A percentile compares a stretch with the other conserved stretches of the same genome.
Evolutionary conservation across 2,329 filamentous ascomycete species (phyloP).

Genomic region (Samsoniella hepiali): DNA sequence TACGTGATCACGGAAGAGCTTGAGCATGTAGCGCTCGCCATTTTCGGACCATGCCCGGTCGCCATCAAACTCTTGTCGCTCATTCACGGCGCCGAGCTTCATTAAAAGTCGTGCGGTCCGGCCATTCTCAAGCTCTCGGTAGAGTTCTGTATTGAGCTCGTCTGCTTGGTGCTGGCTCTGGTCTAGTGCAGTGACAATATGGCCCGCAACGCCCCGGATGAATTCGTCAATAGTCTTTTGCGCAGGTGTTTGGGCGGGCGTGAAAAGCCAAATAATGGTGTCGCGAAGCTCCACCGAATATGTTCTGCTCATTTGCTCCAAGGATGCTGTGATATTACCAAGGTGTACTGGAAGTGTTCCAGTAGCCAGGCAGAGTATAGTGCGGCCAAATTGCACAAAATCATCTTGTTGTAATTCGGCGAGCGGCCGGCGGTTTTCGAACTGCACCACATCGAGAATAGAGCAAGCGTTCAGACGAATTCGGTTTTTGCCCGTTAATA

Average conservation of each 20-base stretch:
- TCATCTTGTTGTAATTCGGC: slow-evolving; percentile 85
- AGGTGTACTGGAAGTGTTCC: slow-evolving; percentile 55
- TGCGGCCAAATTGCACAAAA: slow-evolving; percentile 75
- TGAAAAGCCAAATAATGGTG: slow-evolving; percentile 77
- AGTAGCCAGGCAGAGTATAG: slow-evolving; percentile 79
- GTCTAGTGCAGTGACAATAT: slow-evolving; percentile 73
- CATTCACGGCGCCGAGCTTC: slow-evolving; percentile 85
- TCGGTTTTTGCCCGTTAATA: slow-evolving; percentile 86
- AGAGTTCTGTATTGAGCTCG: slow-evolving; percentile 66
- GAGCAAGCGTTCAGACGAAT: slow-evolving; percentile 85
- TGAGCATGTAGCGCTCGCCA: slow-evolving; percentile 86
- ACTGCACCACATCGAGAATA: slow-evolving; percentile 85
- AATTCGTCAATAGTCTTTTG: slow-evolving; percentile 77
- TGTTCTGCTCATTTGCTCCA: slow-evolving; percentile 72
- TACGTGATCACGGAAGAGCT: slow-evolving; percentile 93
- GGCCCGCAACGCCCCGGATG: slow-evolving; percentile 71
- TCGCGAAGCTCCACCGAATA: slow-evolving; percentile 79
- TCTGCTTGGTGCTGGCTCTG: slow-evolving; percentile 77
- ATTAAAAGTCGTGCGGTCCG: slow-evolving; percentile 73
- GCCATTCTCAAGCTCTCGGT: slow-evolving; percentile 84
- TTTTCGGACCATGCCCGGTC: slow-evolving; percentile 84
- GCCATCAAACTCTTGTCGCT: slow-evolving; percentile 79
- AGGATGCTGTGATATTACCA: slow-evolving; percentile 63
- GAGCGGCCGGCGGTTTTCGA: slow-evolving; percentile 65
- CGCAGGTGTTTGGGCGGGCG: slow-evolving; percentile 52